Evolutionary conservation across 2,329 filamentous ascomycete species (phyloP).

Genomic region (Leptographium radiaticola): DNA sequence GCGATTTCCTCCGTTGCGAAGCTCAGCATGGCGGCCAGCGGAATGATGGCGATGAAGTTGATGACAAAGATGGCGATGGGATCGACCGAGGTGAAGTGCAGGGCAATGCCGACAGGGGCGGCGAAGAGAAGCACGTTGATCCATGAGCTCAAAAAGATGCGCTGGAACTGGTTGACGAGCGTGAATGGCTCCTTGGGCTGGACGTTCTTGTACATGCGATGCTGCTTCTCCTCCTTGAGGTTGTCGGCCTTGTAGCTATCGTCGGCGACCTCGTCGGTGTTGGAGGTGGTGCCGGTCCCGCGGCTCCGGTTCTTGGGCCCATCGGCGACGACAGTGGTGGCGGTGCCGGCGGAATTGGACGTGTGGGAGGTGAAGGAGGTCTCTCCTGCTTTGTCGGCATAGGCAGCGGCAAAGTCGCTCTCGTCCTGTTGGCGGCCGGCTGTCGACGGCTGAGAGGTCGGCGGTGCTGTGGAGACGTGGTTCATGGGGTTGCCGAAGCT

Average conservation of each 20-base stretch:
- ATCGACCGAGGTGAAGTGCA: constrained; percentile 42
- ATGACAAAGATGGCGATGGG: constrained; percentile 63
- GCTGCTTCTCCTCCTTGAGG: constrained; percentile 24
- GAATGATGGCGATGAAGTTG: constrained; percentile 89
- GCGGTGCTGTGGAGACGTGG: constrained; percentile 20
- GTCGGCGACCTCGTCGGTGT: constrained; percentile 5
- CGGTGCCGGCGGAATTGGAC: constrained; percentile 2
- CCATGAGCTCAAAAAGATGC: constrained; percentile 70
- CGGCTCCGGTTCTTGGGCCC: constrained; percentile 13
- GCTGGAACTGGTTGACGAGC: constrained; percentile 51
- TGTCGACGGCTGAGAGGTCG: background rate
- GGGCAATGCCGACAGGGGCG: constrained; percentile 66
- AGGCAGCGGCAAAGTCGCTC: background rate
- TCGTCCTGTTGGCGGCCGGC: background rate
- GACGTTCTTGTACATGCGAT: constrained; percentile 30
- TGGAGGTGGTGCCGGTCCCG: constrained; percentile 12
- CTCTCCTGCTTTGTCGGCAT: background rate
- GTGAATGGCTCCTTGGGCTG: constrained; percentile 44
- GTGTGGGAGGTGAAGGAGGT: constrained; percentile 1
- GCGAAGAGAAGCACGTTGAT: constrained; percentile 72
- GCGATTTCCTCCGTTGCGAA: constrained; percentile 86
- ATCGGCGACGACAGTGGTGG: background rate
- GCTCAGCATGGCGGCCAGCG: constrained; percentile 68
- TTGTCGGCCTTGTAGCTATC: constrained; percentile 8
- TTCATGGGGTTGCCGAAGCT: constrained; percentile 18